Percentiles rank a stretch among this genome's conserved stretches.
Evolutionary conservation across 2,329 filamentous ascomycete species (phyloP).

Genomic region (Aurifilum marmelostoma): DNA sequence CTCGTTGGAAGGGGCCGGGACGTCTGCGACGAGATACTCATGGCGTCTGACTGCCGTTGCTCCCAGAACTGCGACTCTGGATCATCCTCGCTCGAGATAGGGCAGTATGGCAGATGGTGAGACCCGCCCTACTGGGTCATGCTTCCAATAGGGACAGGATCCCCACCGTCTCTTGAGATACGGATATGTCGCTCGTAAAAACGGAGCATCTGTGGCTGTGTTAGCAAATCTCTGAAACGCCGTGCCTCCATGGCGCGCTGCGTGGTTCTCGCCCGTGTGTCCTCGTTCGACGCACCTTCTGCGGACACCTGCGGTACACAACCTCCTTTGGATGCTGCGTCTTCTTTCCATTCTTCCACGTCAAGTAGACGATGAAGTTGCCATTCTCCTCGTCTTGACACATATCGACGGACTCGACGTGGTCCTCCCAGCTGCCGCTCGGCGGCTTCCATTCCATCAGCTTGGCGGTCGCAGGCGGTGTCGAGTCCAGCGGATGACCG

Average conservation of each 20-base stretch:
- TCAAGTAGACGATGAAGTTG: conserved; percentile 68
- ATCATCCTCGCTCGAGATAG: neutral
- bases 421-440: conserved; percentile 75
- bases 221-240: neutral
- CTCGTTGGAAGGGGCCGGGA: neutral
- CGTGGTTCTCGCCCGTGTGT: neutral
- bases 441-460: conserved; percentile 65
- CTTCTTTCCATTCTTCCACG: conserved; percentile 75
- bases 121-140: conserved; percentile 16
- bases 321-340: conserved; percentile 71
- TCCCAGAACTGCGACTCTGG: neutral
- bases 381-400: conserved; percentile 66
- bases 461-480: conserved; percentile 51
- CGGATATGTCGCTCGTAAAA: conserved; percentile 64
- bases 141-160: conserved; percentile 20
- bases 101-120: neutral
- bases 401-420: conserved; percentile 71
- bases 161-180: conserved; percentile 32
- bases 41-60: conserved; percentile 1
- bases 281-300: conserved; percentile 59
- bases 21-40: neutral
- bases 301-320: conserved; percentile 76
- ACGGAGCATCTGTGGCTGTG: conserved; percentile 54
- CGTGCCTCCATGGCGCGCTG: too few species aligned
- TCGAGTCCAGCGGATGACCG: conserved; percentile 52